Percentiles rank a stretch among this genome's conserved stretches.
Conservation (phyloP, 2,329 filamentous ascomycete species). For the Pezicula carpinea region DNA sequence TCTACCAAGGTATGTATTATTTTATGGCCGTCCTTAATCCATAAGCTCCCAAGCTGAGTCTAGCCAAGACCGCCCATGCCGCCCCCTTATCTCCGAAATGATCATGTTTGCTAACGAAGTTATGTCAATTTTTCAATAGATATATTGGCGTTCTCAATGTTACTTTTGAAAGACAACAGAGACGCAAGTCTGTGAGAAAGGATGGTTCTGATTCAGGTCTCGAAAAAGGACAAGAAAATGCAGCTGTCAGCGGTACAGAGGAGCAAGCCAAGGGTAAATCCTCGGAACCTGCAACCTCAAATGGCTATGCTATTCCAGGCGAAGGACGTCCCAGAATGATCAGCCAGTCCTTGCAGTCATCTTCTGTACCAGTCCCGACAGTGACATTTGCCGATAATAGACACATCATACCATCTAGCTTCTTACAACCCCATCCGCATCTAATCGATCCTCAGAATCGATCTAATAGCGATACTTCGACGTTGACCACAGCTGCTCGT, state of each 20-base stretch:
- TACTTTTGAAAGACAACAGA: constrained; percentile 80
- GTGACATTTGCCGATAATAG: constrained; percentile 92
- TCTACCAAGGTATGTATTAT: constrained; percentile 65
- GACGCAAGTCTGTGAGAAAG: constrained; percentile 54
- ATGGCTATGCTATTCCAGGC: constrained; percentile 21
- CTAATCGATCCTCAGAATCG: constrained; percentile 22
- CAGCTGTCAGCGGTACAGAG: constrained; percentile 24
- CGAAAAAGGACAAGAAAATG: constrained; percentile 9
- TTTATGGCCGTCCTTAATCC: constrained; percentile 15
- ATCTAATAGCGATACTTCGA: constrained; percentile 17
- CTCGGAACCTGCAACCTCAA: constrained; percentile 3
- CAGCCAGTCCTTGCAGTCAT: constrained; percentile 71
- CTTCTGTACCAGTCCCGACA: constrained; percentile 67
- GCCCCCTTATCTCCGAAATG: constrained; percentile 2
- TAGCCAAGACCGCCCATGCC: constrained; percentile 12
- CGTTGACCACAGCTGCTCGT: constrained; percentile 28
- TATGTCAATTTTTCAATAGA: constrained; percentile 40
- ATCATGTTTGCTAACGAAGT: constrained; percentile 15
- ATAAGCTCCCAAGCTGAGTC: constrained; percentile 28
- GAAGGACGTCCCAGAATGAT: constrained; percentile 41
- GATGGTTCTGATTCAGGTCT: constrained; percentile 38
- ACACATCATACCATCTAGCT: constrained; percentile 82
- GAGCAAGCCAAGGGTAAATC: constrained; percentile 5
- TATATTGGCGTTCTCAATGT: constrained; percentile 98
- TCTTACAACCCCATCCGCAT: constrained; percentile 60